These are phyloP conservation scores for Porodaedalea pini DNA, from an alignment of 1,284 basidiomycete species.

Conservation along the genomic window DNA sequence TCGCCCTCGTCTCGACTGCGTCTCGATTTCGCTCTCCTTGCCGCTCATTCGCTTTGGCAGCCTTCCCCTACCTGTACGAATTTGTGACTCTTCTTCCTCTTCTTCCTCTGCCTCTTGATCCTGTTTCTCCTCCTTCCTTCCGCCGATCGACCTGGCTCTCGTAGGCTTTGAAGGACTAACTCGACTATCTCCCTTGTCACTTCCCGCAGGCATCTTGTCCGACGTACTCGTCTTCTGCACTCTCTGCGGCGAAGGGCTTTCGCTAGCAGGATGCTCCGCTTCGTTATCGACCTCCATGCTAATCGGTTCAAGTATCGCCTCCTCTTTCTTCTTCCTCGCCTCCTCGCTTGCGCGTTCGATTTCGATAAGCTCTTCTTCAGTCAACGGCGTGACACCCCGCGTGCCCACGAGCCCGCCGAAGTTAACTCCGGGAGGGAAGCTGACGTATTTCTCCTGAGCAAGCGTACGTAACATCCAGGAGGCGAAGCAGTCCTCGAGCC, in stretches of 20 bases:
- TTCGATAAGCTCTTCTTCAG: constrained; percentile 30
- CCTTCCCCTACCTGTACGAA: neutral
- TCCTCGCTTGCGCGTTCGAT: constrained; percentile 21
- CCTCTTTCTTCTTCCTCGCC: constrained; percentile 15
- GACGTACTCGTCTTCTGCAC: neutral
- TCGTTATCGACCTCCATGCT: constrained; percentile 10
- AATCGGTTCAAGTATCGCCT: neutral
- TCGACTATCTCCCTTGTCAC: neutral
- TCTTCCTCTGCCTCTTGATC: constrained; percentile 4
- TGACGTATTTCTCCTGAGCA: constrained; percentile 59
- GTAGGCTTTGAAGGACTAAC: neutral
- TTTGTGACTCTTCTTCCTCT: constrained; percentile 1
- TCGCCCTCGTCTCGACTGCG: constrained; percentile 48
- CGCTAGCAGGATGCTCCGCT: constrained; percentile 13
- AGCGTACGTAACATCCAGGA: constrained; percentile 69
- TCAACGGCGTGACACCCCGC: constrained; percentile 41
- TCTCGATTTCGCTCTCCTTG: neutral
- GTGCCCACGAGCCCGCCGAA: constrained; percentile 58
- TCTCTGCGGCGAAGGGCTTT: constrained; percentile 6
- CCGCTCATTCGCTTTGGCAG: neutral
- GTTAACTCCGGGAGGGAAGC: constrained; percentile 64
- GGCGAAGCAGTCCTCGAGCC: constrained; percentile 85
- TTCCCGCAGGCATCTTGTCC: neutral
- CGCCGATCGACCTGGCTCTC: neutral
- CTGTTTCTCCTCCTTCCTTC: constrained; percentile 5